Evolutionary conservation across 164 flowering plant genomes (phyloP), one percentile per base, ranked within the genome.

Genomic region (Aristolochia contorta): DNA sequence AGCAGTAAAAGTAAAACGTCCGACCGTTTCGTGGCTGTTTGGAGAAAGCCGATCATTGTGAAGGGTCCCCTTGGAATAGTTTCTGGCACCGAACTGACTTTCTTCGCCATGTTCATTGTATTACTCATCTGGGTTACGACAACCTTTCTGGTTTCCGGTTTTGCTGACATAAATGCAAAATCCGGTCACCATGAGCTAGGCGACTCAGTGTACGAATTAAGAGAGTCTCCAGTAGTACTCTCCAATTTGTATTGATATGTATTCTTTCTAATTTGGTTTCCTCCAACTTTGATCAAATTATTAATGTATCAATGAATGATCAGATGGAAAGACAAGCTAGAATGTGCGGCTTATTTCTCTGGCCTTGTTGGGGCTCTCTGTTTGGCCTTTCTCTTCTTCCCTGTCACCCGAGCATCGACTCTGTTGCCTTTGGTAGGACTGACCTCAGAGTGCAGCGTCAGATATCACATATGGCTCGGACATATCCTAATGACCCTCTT

Each of bases 391-490:
- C 75, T 87, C 37, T 90, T 90, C 72, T 82, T 79, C 47, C 95
- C 97, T 43, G 97, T 86, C 65, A 62, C 83, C 0, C 71, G 97
- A 20, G 86, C 80, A 2, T 87, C 97, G 7, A 79, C 91, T 12
- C 61, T 87, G 56, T 67, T 87, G 76, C 79, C 84, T 2, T 49
- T 85, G 20, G 43, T 87, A 0, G 97, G 68, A 8, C 57, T 65
- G 22, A 59, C 63, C 24, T 58, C 46, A 21, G 68, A 59, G 43
- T 63, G 30, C 18, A 53, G 63, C 50, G 73, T 89, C 62, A 89
- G 84, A 60, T 89, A 86, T 63, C 97, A 87, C 54, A 85, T 86
- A 20, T 89, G 97, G 94, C 74, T 86, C 2, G 97, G 97, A 3
- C 83, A 89, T 67, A 60, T 84, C 47, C 72, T 69, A 33, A 80